Base-by-base conservation (phyloP, 345 rosid species). In the Murraya paniculata region DNA sequence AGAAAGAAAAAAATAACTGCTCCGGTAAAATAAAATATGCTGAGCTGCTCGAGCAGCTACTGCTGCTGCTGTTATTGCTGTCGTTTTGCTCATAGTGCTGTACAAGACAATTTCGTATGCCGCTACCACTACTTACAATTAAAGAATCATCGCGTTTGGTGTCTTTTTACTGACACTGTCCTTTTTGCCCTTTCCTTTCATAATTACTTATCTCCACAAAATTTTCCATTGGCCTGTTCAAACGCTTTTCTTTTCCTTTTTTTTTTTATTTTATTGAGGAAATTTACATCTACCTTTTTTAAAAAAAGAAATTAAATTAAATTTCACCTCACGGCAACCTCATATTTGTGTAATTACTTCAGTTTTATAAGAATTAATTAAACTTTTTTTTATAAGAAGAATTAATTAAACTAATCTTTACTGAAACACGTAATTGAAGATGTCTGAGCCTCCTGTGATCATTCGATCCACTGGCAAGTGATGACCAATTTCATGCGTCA, bases 21-120 rank as follows among this genome's bases (percentile, higher is more conserved):
- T 18, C 22, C 0, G 22, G 57, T 53, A 18, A 53, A 53, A 18
- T 16, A 16, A 53, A 53, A 53, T 45, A 18, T 18, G 10, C 30
- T 59, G 64, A 59, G 7, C 28, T 10, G 64, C 9, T 30, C 41
- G 18, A 45, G 50, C 50, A 13, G 16, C 50, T 13, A 9, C 50
- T 45, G 41, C 39, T 31, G 68, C 19, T 67, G 55, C 71, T 68
- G 69, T 33, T 65, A 61, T 30, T 61, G 5, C 39, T 33, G 64
- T 59, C 64, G 64, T 59, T 27, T 59, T 59, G 30, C 27, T 59
- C 64, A 1, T 59, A 25, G 14, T 11, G 31, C 6, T 64, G 68
- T 64, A 7, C n/a, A 31, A 45, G 68, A 64, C 68, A 64, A 64
- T 64, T 64, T 64, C 68, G 39, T 31, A 64, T 31, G 38, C 68